Percentiles rank a stretch among this genome's conserved stretches.
Evolutionary conservation across 352 stramenopile species (phyloP).

Genomic region (Phytophthora sp.): DNA sequence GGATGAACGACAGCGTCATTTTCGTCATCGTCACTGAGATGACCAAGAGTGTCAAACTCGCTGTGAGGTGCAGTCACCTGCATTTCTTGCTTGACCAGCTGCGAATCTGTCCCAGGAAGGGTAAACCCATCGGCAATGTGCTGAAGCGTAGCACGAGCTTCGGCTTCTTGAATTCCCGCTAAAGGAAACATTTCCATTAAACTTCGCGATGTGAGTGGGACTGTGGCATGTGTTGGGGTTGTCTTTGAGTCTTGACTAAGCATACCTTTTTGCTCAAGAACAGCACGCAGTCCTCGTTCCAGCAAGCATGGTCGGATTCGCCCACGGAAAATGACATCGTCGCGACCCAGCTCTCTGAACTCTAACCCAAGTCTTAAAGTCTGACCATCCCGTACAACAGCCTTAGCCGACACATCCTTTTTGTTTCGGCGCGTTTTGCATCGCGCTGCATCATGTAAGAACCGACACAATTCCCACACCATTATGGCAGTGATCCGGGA

Average conservation of each 20-base stretch:
- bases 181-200: conserved; percentile 28
- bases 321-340: conserved; percentile 28
- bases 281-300: background rate
- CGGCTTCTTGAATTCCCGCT: conserved; percentile 22
- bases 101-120: background rate
- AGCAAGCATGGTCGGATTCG: conserved; percentile 26
- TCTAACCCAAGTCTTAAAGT: background rate
- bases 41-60: background rate
- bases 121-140: conserved; percentile 21
- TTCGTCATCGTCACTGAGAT: background rate
- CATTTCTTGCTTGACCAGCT: background rate
- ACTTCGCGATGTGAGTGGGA: conserved; percentile 11
- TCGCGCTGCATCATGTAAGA: conserved; percentile 8
- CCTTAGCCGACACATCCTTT: conserved; percentile 10
- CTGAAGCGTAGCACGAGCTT: conserved; percentile 32
- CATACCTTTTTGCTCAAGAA: conserved; percentile 11
- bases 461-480: conserved; percentile 16
- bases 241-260: background rate
- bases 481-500: conserved; percentile 35
- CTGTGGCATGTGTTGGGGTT: background rate
- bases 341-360: conserved; percentile 8
- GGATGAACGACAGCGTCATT: conserved; percentile 2
- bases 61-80: background rate
- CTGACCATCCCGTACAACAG: background rate
- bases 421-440: background rate